Evolutionary conservation across 169 alveolate species (phyloP).

Genomic region (Babesia sp.): DNA sequence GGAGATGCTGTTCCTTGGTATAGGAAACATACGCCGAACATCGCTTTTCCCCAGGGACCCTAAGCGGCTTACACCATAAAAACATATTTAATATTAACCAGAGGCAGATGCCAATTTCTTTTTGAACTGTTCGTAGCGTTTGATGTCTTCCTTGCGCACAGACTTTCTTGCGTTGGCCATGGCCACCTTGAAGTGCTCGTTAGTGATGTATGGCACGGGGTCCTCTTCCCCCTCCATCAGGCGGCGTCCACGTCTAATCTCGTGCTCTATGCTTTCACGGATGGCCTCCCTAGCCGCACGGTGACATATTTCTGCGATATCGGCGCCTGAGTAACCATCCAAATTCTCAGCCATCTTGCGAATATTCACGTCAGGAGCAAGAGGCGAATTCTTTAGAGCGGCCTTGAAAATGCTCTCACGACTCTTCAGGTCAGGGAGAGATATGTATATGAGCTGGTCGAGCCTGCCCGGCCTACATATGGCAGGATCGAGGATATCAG

Average conservation of each 20-base stretch:
- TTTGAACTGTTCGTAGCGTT: slow-evolving; percentile 59
- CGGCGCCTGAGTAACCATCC: slow-evolving; percentile 93
- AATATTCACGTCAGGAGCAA: slow-evolving; percentile 86
- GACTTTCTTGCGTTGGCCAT: slow-evolving; percentile 82
- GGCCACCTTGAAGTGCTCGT: slow-evolving; percentile 92
- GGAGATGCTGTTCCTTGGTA: slow-evolving; percentile 91
- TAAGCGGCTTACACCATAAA: slow-evolving; percentile 92
- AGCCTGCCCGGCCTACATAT: slow-evolving; percentile 92
- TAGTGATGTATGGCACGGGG: slow-evolving; percentile 91
- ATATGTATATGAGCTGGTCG: slow-evolving; percentile 90
- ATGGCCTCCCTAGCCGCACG: slow-evolving; percentile 93
- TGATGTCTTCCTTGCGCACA: slow-evolving; percentile 45
- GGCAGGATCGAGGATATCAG: slow-evolving; percentile 93
- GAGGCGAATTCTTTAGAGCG: slow-evolving; percentile 88
- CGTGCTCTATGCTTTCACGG: slow-evolving; percentile 84
- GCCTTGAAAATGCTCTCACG: slow-evolving; percentile 87
- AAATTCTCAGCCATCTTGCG: slow-evolving; percentile 81
- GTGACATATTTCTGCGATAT: slow-evolving; percentile 90
- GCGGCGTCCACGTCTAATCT: slow-evolving; percentile 58
- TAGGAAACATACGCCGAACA: slow-evolving; percentile 94
- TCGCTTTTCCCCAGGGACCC: slow-evolving; percentile 99
- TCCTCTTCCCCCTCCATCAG: slow-evolving; percentile 80
- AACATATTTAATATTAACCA: slow-evolving; percentile 41
- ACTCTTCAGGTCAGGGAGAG: slow-evolving; percentile 92
- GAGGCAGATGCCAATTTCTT: slow-evolving; percentile 27